phyloP scores from a whole-genome alignment of 2,329 filamentous ascomycete species.

The Magnaporthiopsis incrustans region DNA sequence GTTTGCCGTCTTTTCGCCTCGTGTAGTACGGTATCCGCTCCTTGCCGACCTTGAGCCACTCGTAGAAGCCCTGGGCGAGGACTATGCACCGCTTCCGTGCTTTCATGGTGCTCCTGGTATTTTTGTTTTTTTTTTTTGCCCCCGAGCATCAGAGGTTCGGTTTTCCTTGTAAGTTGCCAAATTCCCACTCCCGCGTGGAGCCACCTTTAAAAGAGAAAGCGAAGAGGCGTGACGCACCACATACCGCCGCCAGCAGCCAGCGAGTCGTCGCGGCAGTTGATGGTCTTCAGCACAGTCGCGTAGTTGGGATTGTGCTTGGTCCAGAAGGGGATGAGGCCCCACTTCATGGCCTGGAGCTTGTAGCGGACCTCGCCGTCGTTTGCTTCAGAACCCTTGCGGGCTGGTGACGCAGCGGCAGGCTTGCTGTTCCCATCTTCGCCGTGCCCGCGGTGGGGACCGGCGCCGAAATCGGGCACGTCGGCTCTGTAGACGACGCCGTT shows the following conservation, averaged over 20 bases:
- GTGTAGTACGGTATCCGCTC: conserved; percentile 81
- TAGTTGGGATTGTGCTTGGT: conserved; percentile 78
- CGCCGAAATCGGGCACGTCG: conserved; percentile 55
- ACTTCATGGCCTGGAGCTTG: conserved; percentile 89
- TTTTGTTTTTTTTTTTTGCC: not conserved
- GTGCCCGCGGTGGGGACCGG: conserved; percentile 27
- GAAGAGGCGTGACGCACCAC: conserved; percentile 52
- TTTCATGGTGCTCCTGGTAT: conserved; percentile 58
- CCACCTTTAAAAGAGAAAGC: no score
- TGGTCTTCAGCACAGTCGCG: conserved; percentile 71
- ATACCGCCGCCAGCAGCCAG: conserved; percentile 68
- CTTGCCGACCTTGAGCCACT: conserved; percentile 82
- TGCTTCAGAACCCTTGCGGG: not conserved
- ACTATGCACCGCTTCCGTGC: conserved; percentile 80
- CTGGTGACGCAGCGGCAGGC: conserved; percentile 8
- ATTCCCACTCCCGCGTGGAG: no score
- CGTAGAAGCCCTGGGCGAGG: conserved; percentile 87
- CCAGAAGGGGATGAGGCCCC: conserved; percentile 93
- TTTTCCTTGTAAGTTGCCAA: not conserved
- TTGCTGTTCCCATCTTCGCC: not conserved
- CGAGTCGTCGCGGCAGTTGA: conserved; percentile 91
- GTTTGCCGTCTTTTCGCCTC: conserved; percentile 68
- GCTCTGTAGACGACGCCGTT: conserved; percentile 81
- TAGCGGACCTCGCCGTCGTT: conserved; percentile 45
- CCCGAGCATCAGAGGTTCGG: not conserved